Conservation (phyloP, 768 basidiomycete species). For the Tylopilus cervinicoccineus region DNA sequence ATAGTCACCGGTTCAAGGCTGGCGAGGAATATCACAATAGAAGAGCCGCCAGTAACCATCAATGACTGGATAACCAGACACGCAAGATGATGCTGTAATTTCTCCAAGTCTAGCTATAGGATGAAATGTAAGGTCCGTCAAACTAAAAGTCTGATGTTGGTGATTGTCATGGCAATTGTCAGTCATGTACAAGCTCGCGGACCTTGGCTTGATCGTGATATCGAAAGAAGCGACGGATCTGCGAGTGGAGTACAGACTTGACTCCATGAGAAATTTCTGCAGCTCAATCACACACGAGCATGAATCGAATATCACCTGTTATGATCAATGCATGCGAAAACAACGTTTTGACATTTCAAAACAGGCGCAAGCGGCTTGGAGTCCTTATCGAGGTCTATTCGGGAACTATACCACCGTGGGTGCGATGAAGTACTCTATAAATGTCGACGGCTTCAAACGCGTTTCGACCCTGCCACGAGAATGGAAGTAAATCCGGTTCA, state of each 20-base stretch:
- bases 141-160: background rate
- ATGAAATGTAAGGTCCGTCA: background rate
- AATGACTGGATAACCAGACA: background rate
- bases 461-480: background rate
- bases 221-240: background rate
- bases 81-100: too few relatives aligned
- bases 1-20: too few relatives aligned
- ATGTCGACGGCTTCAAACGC: background rate
- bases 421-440: background rate
- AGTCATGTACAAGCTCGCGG: background rate
- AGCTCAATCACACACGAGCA: background rate
- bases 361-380: background rate
- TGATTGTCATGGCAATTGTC: too few relatives aligned
- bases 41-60: background rate
- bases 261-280: background rate
- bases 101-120: background rate
- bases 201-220: background rate
- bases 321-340: background rate
- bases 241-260: background rate
- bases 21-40: background rate
- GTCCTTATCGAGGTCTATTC: background rate
- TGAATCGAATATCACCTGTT: background rate
- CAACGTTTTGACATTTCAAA: background rate
- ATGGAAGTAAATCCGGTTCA: background rate
- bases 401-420: background rate